Percentiles rank a stretch among this genome's conserved stretches.
Evolutionary conservation across 2,329 filamentous ascomycete species (phyloP).

Genomic region (Arachnomyces sp.): DNA sequence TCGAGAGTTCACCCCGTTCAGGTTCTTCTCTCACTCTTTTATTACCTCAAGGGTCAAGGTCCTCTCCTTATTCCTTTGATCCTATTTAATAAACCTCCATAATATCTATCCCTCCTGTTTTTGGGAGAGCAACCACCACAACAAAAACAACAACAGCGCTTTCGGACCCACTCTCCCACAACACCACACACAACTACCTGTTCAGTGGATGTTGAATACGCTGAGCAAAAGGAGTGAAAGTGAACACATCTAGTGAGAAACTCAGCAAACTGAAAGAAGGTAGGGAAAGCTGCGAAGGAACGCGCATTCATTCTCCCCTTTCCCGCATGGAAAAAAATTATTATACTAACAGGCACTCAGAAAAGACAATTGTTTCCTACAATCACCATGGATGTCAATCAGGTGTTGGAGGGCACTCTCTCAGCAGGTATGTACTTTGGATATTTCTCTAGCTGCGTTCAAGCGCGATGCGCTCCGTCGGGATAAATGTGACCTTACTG

Average conservation of each 20-base stretch:
- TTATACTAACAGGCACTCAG: too few relatives aligned
- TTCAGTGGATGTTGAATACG: too few relatives aligned
- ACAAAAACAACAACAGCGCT: not conserved
- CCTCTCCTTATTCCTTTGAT: slow-evolving; percentile 17
- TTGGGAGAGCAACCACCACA: too few relatives aligned
- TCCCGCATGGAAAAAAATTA: not conserved
- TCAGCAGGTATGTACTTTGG: slow-evolving; percentile 71
- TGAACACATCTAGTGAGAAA: slow-evolving; percentile 3
- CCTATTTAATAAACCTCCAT: not conserved
- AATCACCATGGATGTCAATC: slow-evolving; percentile 89
- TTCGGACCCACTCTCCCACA: not conserved
- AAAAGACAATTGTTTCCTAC: slow-evolving; percentile 13
- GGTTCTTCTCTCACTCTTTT: slow-evolving; percentile 7
- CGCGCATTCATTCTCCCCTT: not conserved
- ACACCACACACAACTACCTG: not conserved
- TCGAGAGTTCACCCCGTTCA: slow-evolving; percentile 4
- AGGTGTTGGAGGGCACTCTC: slow-evolving; percentile 94
- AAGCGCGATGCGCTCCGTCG: slow-evolving; percentile 11
- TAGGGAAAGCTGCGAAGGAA: not conserved
- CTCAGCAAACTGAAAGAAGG: not conserved
- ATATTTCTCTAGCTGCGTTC: slow-evolving; percentile 7
- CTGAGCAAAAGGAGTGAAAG: too few relatives aligned
- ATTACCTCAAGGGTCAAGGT: slow-evolving; percentile 12
- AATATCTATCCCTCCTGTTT: not conserved
- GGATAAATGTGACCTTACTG: slow-evolving; percentile 6